Evolutionary conservation across 2,329 filamentous ascomycete species (phyloP), one percentile per base, ranked within the genome.

Genomic region (Talaromyces sp.): DNA sequence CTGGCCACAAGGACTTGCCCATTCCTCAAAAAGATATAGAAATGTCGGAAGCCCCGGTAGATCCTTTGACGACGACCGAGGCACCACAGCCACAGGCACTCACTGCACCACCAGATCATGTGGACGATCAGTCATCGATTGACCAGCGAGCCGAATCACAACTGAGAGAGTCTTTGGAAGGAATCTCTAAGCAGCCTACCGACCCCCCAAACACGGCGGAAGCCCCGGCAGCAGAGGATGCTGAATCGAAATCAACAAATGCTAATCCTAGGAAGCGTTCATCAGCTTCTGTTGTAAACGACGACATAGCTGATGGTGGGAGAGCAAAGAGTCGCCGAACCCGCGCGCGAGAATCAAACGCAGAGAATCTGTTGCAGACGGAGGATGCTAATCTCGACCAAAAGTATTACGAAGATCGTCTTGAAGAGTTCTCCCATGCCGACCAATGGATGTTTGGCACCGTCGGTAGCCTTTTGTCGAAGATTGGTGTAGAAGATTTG

Each of bases 281-380:
- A 2, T 84, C 83, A 14, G 83, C 86, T 57, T 84, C 82, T 23
- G 83, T 85, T 56, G 84, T 83, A 9, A 77, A 87, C 31, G 80
- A 85, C 2, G 86, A 88, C 57, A 79, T 78, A 12, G 76, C 76
- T 12, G 85, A 88, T 63, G 82, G 82, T 56, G 80, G 81, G 23
- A 80, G 86, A 55, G 75, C 78, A 12, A 85, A 85, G 67, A 87
- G 85, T 70, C 85, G 86, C 68, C 81, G 86, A 40, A 82, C 86
- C 18, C 82, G 85, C 58, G 84, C 85, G 33, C 80, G 86, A 64
- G 85, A 87, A 65, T 83, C 83, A 8, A 77, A 82, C 56, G 78
- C 76, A 6, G 83, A 85, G 34, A 71, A 72, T 31, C 69, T 73
- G 16, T 69, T 75, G 10, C 79, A 79, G 34, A 73, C 75, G 5